Evolutionary conservation across 208 protist genomes (phyloP), one percentile per base, ranked within the genome.

Genomic region (Crithidia thermophila): DNA sequence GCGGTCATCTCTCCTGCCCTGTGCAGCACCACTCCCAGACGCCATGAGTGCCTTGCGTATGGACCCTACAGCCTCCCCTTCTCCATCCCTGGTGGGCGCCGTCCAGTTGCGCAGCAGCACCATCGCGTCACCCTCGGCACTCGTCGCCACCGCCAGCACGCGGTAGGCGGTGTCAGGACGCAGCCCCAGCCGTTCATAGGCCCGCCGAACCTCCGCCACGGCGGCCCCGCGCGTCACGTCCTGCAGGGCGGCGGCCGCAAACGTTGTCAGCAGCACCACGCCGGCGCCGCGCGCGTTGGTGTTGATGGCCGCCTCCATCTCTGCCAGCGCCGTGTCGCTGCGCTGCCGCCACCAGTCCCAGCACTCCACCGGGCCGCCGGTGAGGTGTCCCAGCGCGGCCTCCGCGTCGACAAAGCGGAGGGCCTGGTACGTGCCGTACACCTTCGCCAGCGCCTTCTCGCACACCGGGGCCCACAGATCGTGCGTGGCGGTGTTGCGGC

Each of bases 391-490:
- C 2, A 96, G 31, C 23, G 72, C 70, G 6, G 56, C 40, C 3
- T 59, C 58, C 4, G 79, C 72, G 16, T 30, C 9, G 31, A 91
- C 70, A 21, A 16, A 46, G 14, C 45, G 20, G 13, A 79, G 80
- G 3, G 75, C 57, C 5, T 42, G 31, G 57, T 95, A 95, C 63
- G 57, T 75, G 39, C 87, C 80, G 18, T 75, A 51, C 5, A 88
- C 52, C 67, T 94, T 92, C 28, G 90, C 90, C 13, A 91, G 72
- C 34, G 85, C 85, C 73, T 95, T 95, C 72, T 95, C 90, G 28
- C 87, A 81, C 13, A 92, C 23, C 0, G 85, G 25, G 16, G 72
- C 67, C 90, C 90, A 95, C 18, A 93, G 42, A 23, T 95, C 87
- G n/a, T 69, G 70, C 16, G 52, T 65, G 31, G 67, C 33, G 25